A percentile compares a stretch with the other conserved stretches of the same genome.
These are phyloP conservation scores for Xerocomellus intermedius DNA, from an alignment of 768 basidiomycete species.

Conservation along the genomic window DNA sequence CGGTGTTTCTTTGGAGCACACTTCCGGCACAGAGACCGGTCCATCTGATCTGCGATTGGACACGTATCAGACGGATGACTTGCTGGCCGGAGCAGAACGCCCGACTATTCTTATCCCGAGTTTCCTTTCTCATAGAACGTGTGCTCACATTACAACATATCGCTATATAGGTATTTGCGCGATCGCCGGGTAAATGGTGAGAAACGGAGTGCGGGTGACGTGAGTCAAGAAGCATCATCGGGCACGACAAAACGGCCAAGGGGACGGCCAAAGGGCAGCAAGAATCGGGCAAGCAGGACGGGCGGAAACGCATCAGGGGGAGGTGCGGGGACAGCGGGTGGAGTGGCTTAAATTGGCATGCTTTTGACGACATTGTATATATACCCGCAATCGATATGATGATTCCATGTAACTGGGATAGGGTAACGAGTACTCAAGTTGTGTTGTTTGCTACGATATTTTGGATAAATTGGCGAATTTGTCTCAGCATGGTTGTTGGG, in stretches of 20 bases:
- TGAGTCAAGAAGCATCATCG: constrained; percentile 30
- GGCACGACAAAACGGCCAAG: constrained; percentile 50
- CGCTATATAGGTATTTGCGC: constrained; percentile 50
- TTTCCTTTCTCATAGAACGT: constrained; percentile 7
- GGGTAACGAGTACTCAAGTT: no score
- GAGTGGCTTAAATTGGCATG: constrained; percentile 1
- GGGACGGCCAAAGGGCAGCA: constrained; percentile 71
- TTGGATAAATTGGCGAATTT: background rate
- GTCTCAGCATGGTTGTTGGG: background rate
- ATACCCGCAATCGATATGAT: constrained; percentile 10
- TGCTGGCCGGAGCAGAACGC: background rate
- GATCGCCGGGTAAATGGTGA: constrained; percentile 58
- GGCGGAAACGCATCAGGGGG: constrained; percentile 15
- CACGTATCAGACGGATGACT: background rate
- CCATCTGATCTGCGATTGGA: constrained; percentile 5
- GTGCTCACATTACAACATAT: constrained; percentile 14
- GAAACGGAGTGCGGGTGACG: constrained; percentile 29
- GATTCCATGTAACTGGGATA: background rate
- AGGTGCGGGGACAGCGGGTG: constrained; percentile 4
- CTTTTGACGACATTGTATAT: constrained; percentile 2
- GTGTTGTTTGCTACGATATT: background rate
- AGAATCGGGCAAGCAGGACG: constrained; percentile 40
- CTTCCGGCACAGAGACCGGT: constrained; percentile 3
- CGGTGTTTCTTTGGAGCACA: constrained; percentile 3
- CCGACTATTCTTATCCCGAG: constrained; percentile 1